phyloP scores from a whole-genome alignment of 1,139 yeast species.

The Yamadazyma sp. region DNA sequence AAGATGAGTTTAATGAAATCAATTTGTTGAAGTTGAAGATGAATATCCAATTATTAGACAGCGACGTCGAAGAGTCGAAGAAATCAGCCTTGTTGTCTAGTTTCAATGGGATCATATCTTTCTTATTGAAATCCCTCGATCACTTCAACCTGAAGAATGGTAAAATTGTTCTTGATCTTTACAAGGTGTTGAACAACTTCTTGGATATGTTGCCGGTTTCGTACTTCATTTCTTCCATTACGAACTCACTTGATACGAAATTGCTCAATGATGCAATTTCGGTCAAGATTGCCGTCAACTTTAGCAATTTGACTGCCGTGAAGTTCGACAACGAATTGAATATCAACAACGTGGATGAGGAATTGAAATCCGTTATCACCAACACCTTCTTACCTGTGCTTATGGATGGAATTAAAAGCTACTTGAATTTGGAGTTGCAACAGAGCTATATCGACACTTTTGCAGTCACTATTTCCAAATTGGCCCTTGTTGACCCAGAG shows the following conservation, averaged over 20 bases:
- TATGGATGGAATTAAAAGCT: constrained; percentile 41
- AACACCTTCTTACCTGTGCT: constrained; percentile 48
- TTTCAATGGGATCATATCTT: constrained; percentile 46
- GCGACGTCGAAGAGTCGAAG: constrained; percentile 28
- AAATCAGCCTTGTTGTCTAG: constrained; percentile 33
- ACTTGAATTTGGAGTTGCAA: constrained; percentile 48
- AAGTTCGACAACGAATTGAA: constrained; percentile 69
- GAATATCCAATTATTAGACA: constrained; percentile 55
- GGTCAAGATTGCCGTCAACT: constrained; percentile 47
- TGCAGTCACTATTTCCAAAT: constrained; percentile 61
- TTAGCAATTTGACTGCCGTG: constrained; percentile 59
- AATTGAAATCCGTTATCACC: constrained; percentile 41
- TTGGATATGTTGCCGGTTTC: constrained; percentile 73
- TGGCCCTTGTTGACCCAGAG: constrained; percentile 35
- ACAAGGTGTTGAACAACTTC: constrained; percentile 56
- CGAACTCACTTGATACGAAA: constrained; percentile 53
- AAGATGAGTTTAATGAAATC: constrained; percentile 42
- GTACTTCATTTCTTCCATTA: constrained; percentile 65
- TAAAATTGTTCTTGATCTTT: constrained; percentile 28
- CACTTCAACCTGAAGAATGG: constrained; percentile 16
- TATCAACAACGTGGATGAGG: constrained; percentile 37
- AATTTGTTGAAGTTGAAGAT: constrained; percentile 56
- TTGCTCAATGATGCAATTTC: constrained; percentile 36
- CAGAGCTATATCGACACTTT: constrained; percentile 73
- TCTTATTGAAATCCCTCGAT: constrained; percentile 39